Base-by-base conservation (phyloP, 2,329 filamentous ascomycete genomes). In the Lachnellula occidentalis region DNA sequence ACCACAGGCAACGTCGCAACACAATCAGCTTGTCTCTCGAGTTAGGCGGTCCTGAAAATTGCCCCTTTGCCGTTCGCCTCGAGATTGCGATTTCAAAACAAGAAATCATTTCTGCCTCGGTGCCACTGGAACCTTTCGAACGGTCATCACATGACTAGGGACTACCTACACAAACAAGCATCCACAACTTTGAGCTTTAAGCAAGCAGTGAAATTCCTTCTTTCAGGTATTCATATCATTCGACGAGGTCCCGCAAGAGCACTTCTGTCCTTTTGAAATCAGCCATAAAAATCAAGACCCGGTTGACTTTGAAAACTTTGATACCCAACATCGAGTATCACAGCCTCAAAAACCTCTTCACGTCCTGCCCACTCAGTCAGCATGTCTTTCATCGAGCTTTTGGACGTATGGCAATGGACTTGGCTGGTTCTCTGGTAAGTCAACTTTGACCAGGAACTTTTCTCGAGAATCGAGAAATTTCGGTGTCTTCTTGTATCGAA, bases 391-490 rank as follows among this genome's bases (percentile, higher is more conserved):
- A 24, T 57, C 5, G 19, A 48, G 19, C 43, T 46, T 17, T 47
- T 53, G 31, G 50, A 24, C n/a, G 31, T 42, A 7, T 60, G 56
- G 56, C 51, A 60, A 45, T 62, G 59, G 61, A 36, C 48, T 15
- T 65, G 63, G 41, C 53, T 62, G 53, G 46, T 58, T 19, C 52
- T 65, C n/a, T 65, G 62, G 63, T 65, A 59, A 52, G 63, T 50
- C 37, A 24, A 21, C 8, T 34, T 45, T 43, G 39, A 12, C 34
- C 12, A 5, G 31, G 8, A 17, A 31, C 1, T 7, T 22, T 21
- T 14, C 19, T 22, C 41, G 1, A 17, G 19, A 19, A 22, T 12
- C 19, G 27, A 21, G n/a, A 24, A 12, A 43, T 12, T 41, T 41
- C 15, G 37, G 6, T 8, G 6, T 21, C 8, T 12, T 11, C 19